Conservation (phyloP, 257 asterid species). For the Asclepias syriaca region DNA sequence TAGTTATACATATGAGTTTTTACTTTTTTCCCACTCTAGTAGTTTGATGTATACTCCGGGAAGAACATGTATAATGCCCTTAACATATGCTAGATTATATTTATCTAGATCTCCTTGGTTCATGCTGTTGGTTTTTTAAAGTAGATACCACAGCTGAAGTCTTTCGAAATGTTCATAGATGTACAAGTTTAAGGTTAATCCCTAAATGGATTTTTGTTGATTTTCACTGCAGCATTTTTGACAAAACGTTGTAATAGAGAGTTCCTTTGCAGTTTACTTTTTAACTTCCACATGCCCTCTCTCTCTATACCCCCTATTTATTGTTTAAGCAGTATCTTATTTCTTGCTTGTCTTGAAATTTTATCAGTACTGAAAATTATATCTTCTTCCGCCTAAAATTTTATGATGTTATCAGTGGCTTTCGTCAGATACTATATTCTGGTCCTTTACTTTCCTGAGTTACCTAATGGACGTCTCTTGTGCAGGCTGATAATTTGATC, state of each 20-base stretch:
- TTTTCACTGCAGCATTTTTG: too few species aligned
- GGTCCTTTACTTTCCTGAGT: background rate
- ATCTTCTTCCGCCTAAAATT: background rate
- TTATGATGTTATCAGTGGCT: background rate
- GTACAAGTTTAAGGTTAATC: too few species aligned
- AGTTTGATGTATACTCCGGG: background rate
- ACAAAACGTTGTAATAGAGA: background rate
- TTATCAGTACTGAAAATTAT: too few species aligned
- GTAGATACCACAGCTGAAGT: too few species aligned
- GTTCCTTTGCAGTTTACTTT: background rate
- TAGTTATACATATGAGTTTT: background rate
- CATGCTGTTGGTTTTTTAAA: too few species aligned
- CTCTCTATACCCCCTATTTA: background rate
- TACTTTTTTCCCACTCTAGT: background rate
- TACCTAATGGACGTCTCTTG: background rate
- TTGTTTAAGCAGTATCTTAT: background rate
- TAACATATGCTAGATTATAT: too few species aligned
- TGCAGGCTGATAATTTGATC: slow-evolving; percentile 75
- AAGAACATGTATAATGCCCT: too few species aligned
- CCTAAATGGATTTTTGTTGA: too few species aligned
- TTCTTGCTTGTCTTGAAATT: background rate
- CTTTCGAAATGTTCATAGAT: too few species aligned
- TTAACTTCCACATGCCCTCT: background rate
- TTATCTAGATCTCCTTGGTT: too few species aligned
- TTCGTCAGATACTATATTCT: background rate